These are phyloP conservation scores for Cenchrus fungigraminus DNA, from an alignment of 176 grass and related monocot species.

Conservation along the genomic window DNA sequence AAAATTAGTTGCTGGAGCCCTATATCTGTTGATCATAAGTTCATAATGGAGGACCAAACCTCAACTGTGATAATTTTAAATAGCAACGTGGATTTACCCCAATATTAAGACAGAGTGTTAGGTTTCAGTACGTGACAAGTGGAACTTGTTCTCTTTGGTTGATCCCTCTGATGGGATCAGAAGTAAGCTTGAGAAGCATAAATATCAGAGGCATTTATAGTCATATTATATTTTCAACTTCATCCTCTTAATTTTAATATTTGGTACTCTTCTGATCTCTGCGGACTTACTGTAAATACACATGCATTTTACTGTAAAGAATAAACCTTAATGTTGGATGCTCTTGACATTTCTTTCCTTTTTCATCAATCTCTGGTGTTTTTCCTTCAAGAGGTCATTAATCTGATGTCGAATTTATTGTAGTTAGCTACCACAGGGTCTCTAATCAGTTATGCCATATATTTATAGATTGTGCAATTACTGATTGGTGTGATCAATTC, in stretches of 20 bases:
- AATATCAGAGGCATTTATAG: neutral
- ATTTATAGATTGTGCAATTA: slow-evolving; percentile 43
- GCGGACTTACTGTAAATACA: neutral
- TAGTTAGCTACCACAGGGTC: neutral
- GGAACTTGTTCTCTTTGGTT: neutral
- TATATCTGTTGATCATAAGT: neutral
- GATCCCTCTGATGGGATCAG: neutral
- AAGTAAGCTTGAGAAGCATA: neutral
- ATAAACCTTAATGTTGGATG: neutral
- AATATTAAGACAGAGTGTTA: neutral
- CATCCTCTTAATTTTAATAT: neutral
- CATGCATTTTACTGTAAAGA: neutral
- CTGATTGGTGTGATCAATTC: slow-evolving; percentile 54
- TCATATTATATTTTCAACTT: too few relatives aligned
- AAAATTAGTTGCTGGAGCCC: neutral
- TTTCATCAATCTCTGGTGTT: neutral
- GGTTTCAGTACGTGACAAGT: neutral
- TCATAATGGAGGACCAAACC: neutral
- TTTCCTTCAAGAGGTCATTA: neutral
- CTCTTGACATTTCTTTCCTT: neutral
- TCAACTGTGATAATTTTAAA: neutral
- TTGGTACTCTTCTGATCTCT: neutral
- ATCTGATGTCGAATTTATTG: neutral
- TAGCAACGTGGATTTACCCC: neutral
- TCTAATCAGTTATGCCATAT: neutral